Base-by-base conservation (phyloP, 164 flowering plant species). In the Sextonia rubra region DNA sequence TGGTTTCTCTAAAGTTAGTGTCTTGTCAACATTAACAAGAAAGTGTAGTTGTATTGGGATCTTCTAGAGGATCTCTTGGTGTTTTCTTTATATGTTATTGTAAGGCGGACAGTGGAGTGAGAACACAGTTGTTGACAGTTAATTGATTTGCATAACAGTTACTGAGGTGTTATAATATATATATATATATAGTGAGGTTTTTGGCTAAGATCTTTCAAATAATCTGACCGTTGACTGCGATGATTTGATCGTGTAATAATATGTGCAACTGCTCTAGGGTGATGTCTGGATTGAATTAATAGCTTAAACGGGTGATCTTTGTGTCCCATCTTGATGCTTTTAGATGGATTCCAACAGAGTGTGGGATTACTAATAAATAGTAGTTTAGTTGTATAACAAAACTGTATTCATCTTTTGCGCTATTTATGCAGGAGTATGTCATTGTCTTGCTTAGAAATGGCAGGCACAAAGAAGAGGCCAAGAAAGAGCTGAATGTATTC, bases 381-480 rank as follows among this genome's bases (percentile, higher is more conserved):
- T 68, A 3, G 17, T 3, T 26, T 17, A 66, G 25, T 27, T 4
- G 18, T 9, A 44, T n/a, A 66, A 9, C 3, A 65, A 17, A 48
- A 52, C 30, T 22, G 52, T 22, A 52, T 26, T 12, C 56, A 70
- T 49, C 47, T 76, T 70, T 69, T 5, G 25, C 18, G 44, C 80
- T 62, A 75, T 27, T 63, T 25, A 74, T 84, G 81, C 90, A 93
- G 99, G 97, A 95, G 72, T 95, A 95, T 84, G 97, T 95, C 12
- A 87, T 95, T 73, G 97, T 95, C 25, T 82, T 95, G 72, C 87
- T 95, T 12, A 86, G 87, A 81, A 95, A 95, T 85, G 97, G 99
- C 69, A 84, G 94, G 82, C 78, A 79, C 66, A 95, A 85, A 78
- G 91, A 85, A 68, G 98, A 89, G 88, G 94, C 98, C 67, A 83